phyloP scores from a whole-genome alignment of 495 filamentous ascomycete genomes.

The Annulohypoxylon nitens region DNA sequence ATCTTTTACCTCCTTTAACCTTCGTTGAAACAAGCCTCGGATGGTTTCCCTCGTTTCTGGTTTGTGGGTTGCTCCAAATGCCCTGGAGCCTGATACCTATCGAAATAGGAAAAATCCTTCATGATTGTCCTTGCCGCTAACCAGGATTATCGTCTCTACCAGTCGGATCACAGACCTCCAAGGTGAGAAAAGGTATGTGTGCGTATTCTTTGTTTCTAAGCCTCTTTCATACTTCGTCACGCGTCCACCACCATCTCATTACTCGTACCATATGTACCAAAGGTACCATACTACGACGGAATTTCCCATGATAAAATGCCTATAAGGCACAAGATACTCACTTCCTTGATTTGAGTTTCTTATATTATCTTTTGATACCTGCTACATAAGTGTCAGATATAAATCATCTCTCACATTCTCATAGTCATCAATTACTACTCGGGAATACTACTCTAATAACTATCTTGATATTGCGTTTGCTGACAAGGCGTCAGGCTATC shows the following conservation, averaged over 20 bases:
- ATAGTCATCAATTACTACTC: not conserved
- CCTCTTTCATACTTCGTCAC: conserved; percentile 37
- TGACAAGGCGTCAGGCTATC: conserved; percentile 9
- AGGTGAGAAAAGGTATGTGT: conserved; percentile 33
- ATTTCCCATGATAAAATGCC: conserved; percentile 13
- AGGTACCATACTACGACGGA: not conserved
- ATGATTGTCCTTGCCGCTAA: conserved; percentile 32
- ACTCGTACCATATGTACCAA: conserved; percentile 24
- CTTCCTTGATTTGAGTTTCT: not conserved
- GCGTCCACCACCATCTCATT: conserved; percentile 29
- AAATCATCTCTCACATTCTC: not conserved
- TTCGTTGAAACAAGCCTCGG: conserved; percentile 12
- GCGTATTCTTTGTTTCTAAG: conserved; percentile 31
- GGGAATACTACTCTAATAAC: conserved; percentile 12
- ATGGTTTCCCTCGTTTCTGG: conserved; percentile 9
- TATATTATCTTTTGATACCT: not conserved
- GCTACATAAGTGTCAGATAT: not conserved
- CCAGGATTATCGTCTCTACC: conserved; percentile 13
- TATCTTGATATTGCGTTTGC: not conserved
- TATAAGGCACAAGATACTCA: conserved; percentile 12
- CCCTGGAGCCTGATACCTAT: conserved; percentile 2
- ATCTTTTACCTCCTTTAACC: conserved; percentile 18
- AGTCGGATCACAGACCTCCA: conserved; percentile 28
- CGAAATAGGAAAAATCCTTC: conserved; percentile 19
- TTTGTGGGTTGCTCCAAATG: conserved; percentile 6